Evolutionary conservation across 129 eudicot species (phyloP).

Genomic region (Flaveria linearis): DNA sequence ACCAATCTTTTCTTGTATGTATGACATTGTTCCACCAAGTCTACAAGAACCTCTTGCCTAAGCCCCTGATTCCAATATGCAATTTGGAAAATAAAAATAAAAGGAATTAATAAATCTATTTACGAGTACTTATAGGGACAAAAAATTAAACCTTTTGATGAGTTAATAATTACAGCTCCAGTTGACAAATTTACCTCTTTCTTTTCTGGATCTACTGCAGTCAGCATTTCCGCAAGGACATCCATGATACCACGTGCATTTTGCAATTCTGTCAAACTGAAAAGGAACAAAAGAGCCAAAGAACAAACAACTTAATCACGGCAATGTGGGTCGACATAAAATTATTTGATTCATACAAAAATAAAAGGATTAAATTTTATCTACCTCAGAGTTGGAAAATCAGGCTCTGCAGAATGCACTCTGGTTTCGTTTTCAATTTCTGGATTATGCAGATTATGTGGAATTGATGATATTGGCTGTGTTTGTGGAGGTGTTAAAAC

Average conservation of each 20-base stretch:
- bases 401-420: constrained; percentile 76
- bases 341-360: not conserved
- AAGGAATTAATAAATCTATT: not conserved
- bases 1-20: constrained; percentile 92
- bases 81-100: not conserved
- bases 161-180: not conserved
- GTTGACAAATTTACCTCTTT: constrained; percentile 61
- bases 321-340: not conserved
- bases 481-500: constrained; percentile 95
- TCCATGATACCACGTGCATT: constrained; percentile 97
- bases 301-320: not conserved
- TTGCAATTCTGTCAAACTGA: constrained; percentile 88
- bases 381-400: constrained; percentile 84
- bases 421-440: constrained; percentile 44
- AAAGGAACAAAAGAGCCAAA: constrained; percentile 13
- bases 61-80: constrained; percentile 54
- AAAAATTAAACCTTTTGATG: not conserved
- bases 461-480: constrained; percentile 68
- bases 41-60: constrained; percentile 84
- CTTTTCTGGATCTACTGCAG: constrained; percentile 72
- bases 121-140: not conserved
- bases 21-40: constrained; percentile 94
- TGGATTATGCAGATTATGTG: constrained; percentile 51
- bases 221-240: constrained; percentile 94
- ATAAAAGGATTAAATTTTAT: constrained; percentile 3